Conservation (phyloP, 2,329 filamentous ascomycete species). For the Neofusicoccum sp. region DNA sequence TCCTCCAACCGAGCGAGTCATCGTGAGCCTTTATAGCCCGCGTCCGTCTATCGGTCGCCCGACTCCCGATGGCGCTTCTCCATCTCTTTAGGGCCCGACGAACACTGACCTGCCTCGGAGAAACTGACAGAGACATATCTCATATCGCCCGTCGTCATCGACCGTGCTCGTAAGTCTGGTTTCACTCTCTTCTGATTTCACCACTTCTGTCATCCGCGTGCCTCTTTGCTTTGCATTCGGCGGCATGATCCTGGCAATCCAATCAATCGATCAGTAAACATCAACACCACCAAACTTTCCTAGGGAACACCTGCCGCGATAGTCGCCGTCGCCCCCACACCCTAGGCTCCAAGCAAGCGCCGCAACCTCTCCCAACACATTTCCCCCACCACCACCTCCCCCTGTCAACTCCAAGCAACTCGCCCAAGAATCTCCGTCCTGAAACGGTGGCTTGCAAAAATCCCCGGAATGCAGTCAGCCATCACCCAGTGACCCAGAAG, state of each 20-base stretch:
- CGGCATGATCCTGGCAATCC: background rate
- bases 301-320: background rate
- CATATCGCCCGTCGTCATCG: background rate
- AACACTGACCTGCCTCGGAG: background rate
- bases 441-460: background rate
- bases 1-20: background rate
- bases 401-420: background rate
- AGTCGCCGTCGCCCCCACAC: background rate
- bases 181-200: background rate
- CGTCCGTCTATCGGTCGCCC: slow-evolving; percentile 4
- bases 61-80: background rate
- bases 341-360: background rate
- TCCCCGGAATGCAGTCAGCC: background rate
- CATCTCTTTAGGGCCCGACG: background rate
- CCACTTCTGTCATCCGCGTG: background rate
- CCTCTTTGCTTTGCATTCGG: background rate
- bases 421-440: background rate
- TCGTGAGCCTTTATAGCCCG: slow-evolving; percentile 18
- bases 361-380: background rate
- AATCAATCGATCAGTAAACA: background rate
- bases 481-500: background rate
- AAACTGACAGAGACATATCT: slow-evolving; percentile 11
- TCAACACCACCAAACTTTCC: slow-evolving; percentile 7
- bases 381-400: background rate
- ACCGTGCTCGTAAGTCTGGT: background rate